These are phyloP conservation scores for Mortierella sp. DNA, from an alignment of 371 early-diverging fungal species.

Conservation along the genomic window DNA sequence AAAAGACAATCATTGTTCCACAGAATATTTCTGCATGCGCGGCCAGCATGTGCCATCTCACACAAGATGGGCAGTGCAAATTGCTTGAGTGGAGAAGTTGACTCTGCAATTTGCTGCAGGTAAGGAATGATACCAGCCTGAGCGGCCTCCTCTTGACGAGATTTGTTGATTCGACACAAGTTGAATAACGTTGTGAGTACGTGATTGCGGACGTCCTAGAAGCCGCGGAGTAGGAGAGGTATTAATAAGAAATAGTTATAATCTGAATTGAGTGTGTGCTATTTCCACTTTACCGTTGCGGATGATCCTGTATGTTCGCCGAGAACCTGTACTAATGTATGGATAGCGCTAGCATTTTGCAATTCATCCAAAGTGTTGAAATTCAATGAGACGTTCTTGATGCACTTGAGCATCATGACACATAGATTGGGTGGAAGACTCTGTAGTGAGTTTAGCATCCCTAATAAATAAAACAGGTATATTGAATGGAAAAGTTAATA, in stretches of 20 bases:
- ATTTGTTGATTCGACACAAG: constrained; percentile 67
- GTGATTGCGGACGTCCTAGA: constrained; percentile 68
- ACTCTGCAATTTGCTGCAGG: constrained; percentile 61
- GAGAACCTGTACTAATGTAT: constrained; percentile 60
- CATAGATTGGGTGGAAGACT: constrained; percentile 48
- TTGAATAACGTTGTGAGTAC: constrained; percentile 70
- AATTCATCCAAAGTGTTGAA: constrained; percentile 64
- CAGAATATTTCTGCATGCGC: constrained; percentile 60
- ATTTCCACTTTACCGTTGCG: constrained; percentile 35
- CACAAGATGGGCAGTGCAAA: constrained; percentile 72
- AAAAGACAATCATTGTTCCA: constrained; percentile 62
- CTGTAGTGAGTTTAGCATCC: constrained; percentile 59
- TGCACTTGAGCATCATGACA: constrained; percentile 65
- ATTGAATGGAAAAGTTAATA: background rate
- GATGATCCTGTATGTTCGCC: constrained; percentile 48
- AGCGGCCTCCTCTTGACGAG: constrained; percentile 67
- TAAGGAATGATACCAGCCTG: constrained; percentile 66
- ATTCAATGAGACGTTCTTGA: constrained; percentile 71
- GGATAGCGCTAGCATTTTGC: constrained; percentile 61
- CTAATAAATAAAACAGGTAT: constrained; percentile 17
- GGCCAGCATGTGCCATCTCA: constrained; percentile 69
- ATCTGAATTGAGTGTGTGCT: too few species aligned
- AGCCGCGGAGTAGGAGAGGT: background rate
- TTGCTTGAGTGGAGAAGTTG: constrained; percentile 65
- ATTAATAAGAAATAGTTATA: background rate